phyloP scores from a whole-genome alignment of 352 stramenopile species.

The Phytophthora sansomeana region DNA sequence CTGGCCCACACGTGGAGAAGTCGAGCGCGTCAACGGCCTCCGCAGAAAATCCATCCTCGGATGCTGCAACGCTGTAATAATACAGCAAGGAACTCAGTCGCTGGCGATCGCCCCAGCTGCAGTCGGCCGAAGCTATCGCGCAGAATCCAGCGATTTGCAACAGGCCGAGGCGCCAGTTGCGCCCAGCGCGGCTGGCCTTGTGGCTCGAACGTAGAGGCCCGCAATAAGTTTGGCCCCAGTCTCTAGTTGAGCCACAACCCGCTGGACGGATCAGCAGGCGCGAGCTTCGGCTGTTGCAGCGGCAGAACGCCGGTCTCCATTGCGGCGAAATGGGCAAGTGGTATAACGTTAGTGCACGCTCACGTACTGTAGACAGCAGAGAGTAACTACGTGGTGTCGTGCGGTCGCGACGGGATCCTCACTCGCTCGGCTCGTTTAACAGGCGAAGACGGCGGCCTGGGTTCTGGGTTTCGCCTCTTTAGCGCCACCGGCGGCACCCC shows the following conservation, averaged over 20 bases:
- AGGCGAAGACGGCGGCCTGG: background rate
- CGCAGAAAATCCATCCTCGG: slow-evolving; percentile 36
- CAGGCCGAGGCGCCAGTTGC: slow-evolving; percentile 15
- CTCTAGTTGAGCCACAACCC: slow-evolving; percentile 15
- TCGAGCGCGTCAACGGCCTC: slow-evolving; percentile 22
- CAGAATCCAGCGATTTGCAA: slow-evolving; percentile 29
- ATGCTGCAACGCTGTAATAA: slow-evolving; percentile 10
- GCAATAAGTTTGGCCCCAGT: slow-evolving; percentile 26
- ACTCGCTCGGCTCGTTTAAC: slow-evolving; percentile 11
- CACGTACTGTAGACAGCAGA: background rate
- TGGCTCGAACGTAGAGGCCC: slow-evolving; percentile 7
- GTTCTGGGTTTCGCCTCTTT: background rate
- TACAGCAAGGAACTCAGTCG: background rate
- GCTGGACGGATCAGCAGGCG: slow-evolving; percentile 37
- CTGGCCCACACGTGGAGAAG: slow-evolving; percentile 30
- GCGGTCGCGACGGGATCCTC: slow-evolving; percentile 5
- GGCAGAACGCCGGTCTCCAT: slow-evolving; percentile 3
- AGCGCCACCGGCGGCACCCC: background rate
- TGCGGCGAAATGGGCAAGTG: no score
- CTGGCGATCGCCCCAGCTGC: background rate
- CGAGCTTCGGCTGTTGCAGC: slow-evolving; percentile 3
- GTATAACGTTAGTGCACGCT: no score
- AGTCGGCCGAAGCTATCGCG: slow-evolving; percentile 22
- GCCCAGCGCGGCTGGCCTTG: slow-evolving; percentile 1
- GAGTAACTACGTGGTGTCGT: slow-evolving; percentile 23